Evolutionary conservation across 371 early-diverging fungal species (phyloP).

Genomic region (Rhizopus microsporus): DNA sequence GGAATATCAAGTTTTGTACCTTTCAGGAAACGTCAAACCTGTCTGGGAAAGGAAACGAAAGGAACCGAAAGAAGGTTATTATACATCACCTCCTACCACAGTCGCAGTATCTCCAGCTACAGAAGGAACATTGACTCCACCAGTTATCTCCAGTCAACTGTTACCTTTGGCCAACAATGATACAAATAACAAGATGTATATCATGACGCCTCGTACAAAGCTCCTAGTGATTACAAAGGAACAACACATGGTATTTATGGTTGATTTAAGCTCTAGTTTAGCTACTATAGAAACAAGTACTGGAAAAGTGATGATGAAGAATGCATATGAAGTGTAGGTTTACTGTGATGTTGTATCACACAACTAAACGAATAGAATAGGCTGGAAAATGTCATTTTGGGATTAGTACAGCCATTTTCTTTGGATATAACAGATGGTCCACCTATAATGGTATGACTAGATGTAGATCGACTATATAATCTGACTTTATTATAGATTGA

Average conservation of each 20-base stretch:
- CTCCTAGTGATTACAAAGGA: conserved; percentile 57
- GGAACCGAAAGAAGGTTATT: conserved; percentile 7
- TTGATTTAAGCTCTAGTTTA: conserved; percentile 74
- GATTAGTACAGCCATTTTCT: conserved; percentile 38
- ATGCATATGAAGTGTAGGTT: conserved; percentile 55
- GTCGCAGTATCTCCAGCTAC: conserved; percentile 1
- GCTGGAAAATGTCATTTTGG: conserved; percentile 29
- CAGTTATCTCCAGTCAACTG: neutral
- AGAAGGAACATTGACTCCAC: conserved; percentile 4
- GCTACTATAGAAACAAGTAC: conserved; percentile 62
- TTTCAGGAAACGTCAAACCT: conserved; percentile 17
- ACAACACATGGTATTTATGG: conserved; percentile 66
- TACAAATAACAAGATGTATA: conserved; percentile 23
- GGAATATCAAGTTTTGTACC: conserved; percentile 21
- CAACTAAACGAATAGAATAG: conserved; percentile 8
- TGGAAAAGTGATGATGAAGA: conserved; percentile 55
- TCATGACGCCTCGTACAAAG: conserved; percentile 69
- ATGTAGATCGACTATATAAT: conserved; percentile 5
- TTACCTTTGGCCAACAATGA: neutral
- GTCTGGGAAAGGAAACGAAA: conserved; percentile 28
- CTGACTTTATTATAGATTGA: conserved; percentile 40
- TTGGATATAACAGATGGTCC: conserved; percentile 14
- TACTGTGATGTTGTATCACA: neutral
- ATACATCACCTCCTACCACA: conserved; percentile 6
- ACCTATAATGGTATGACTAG: conserved; percentile 10